Evolutionary conservation across 2,329 filamentous ascomycete species (phyloP).

Genomic region (Fusarium caatingaense): DNA sequence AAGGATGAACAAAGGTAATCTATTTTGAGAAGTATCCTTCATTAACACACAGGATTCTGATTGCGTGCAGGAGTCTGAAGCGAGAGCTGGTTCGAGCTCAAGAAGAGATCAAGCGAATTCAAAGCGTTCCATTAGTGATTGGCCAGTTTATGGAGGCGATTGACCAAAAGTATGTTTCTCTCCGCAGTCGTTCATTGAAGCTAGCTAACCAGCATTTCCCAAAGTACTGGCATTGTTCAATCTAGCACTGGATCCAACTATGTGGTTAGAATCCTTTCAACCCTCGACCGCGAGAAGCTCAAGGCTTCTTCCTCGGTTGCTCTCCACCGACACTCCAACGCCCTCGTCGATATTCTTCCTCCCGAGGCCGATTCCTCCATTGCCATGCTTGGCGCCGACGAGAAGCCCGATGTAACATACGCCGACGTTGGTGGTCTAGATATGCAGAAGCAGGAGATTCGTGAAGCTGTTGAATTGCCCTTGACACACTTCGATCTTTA

Average conservation of each 20-base stretch:
- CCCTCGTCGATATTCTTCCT: slow-evolving; percentile 97
- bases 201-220: slow-evolving; percentile 10
- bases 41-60: slow-evolving; percentile 22
- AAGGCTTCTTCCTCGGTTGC: slow-evolving; percentile 98
- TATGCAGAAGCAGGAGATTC: slow-evolving; percentile 99
- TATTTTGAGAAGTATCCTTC: background rate
- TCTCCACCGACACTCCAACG: slow-evolving; percentile 97
- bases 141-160: slow-evolving; percentile 99
- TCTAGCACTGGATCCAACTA: slow-evolving; percentile 99
- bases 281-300: slow-evolving; percentile 95
- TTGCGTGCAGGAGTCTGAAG: slow-evolving; percentile 81
- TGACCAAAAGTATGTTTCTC: slow-evolving; percentile 85
- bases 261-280: slow-evolving; percentile 97
- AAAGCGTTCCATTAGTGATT: slow-evolving; percentile 97
- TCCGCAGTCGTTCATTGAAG: slow-evolving; percentile 1
- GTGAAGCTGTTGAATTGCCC: slow-evolving; percentile 96
- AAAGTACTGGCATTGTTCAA: slow-evolving; percentile 97
- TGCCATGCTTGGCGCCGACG: slow-evolving; percentile 94
- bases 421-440: slow-evolving; percentile 97
- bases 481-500: slow-evolving; percentile 98
- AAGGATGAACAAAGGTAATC: slow-evolving; percentile 95
- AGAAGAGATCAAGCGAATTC: slow-evolving; percentile 99
- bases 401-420: slow-evolving; percentile 98
- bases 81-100: slow-evolving; percentile 96
- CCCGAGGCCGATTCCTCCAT: slow-evolving; percentile 99